phyloP scores from a whole-genome alignment of 2,329 filamentous ascomycete species.

The Pseudogymnoascus verrucosus region DNA sequence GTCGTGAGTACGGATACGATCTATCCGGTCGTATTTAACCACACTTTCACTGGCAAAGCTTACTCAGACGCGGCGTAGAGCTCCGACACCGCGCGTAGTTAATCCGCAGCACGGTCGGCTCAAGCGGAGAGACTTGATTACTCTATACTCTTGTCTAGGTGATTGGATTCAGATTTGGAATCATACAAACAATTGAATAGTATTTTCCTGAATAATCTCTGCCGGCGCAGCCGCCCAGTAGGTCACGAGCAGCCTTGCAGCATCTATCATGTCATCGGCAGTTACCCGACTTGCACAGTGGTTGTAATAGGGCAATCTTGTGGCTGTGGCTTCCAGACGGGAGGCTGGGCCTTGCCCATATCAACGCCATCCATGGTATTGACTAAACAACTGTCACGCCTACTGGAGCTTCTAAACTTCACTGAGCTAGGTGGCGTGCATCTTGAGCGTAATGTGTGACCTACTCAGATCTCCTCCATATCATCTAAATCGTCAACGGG shows the following conservation, averaged over 20 bases:
- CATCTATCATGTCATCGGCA: background rate
- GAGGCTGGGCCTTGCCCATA: background rate
- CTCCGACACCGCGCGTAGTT: background rate
- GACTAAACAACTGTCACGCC: background rate
- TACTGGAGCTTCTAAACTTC: background rate
- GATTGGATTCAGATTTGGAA: conserved; percentile 1
- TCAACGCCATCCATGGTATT: background rate
- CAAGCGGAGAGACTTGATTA: background rate
- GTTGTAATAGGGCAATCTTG: background rate
- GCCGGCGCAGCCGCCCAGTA: background rate
- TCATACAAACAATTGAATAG: background rate
- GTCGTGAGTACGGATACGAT: background rate
- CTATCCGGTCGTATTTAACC: background rate
- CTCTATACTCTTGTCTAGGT: background rate
- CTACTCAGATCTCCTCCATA: conserved; percentile 60
- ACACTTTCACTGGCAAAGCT: background rate
- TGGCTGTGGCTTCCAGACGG: background rate
- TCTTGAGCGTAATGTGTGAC: background rate
- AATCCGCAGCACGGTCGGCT: background rate
- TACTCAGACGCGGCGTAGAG: background rate
- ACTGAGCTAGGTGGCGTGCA: background rate
- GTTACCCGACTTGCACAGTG: background rate
- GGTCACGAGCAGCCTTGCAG: background rate
- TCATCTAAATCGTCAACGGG: conserved; percentile 66
- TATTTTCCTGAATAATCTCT: background rate